Conservation (phyloP, 2,329 filamentous ascomycete species). For the Aspergillus sp. region DNA sequence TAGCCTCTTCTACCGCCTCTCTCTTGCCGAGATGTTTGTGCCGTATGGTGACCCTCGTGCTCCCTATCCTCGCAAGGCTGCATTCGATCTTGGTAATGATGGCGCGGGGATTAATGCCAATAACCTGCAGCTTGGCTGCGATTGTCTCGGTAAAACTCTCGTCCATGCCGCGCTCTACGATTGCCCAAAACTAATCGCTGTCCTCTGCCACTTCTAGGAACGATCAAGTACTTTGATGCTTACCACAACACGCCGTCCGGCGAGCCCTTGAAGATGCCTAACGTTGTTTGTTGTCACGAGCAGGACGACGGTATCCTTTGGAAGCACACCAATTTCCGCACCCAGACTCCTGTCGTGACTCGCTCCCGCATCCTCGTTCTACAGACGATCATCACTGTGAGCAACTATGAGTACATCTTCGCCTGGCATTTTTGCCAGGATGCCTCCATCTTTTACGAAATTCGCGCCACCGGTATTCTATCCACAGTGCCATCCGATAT, state of each 20-base stretch:
- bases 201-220: conserved; percentile 19
- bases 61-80: conserved; percentile 35
- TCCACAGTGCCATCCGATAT: conserved; percentile 29
- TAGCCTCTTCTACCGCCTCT: conserved; percentile 34
- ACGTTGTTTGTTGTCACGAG: conserved; percentile 36
- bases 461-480: conserved; percentile 39
- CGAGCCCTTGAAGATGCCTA: conserved; percentile 29
- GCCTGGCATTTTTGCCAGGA: conserved; percentile 35
- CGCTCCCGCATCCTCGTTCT: conserved; percentile 26
- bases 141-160: conserved; percentile 32
- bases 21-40: conserved; percentile 38
- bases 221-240: conserved; percentile 36
- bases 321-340: conserved; percentile 34
- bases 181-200: not conserved
- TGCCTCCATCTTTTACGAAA: conserved; percentile 33
- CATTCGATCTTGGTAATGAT: conserved; percentile 38
- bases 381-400: conserved; percentile 34
- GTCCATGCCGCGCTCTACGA: not conserved
- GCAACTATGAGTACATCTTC: conserved; percentile 39
- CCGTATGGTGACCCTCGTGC: conserved; percentile 35
- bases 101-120: conserved; percentile 37
- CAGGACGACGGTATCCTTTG: conserved; percentile 31
- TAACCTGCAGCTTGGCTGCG: conserved; percentile 33
- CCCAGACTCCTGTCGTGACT: conserved; percentile 24
- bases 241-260: conserved; percentile 28